These are phyloP conservation scores for Globisporangium paroecandrum DNA, from an alignment of 352 stramenopile genomes.

Conservation along the genomic window DNA sequence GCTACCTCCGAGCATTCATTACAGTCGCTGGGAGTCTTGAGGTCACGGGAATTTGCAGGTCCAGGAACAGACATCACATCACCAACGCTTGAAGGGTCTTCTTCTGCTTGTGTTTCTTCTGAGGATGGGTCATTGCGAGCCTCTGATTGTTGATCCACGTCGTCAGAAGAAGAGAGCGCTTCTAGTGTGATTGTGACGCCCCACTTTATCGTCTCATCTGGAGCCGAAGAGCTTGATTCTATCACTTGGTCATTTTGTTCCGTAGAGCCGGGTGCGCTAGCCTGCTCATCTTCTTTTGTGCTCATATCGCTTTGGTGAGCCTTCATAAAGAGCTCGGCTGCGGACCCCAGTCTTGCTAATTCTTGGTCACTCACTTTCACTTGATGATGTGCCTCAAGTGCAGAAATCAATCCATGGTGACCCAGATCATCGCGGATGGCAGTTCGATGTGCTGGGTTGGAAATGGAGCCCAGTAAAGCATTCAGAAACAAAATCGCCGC, in stretches of 20 bases:
- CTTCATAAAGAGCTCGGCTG: slow-evolving; percentile 9
- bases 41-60: background rate
- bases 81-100: background rate
- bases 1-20: background rate
- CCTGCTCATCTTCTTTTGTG: background rate
- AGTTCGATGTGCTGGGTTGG: slow-evolving; percentile 22
- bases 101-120: background rate
- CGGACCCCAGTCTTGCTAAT: background rate
- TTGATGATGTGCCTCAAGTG: slow-evolving; percentile 27
- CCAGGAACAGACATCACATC: background rate
- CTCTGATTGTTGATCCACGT: background rate
- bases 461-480: slow-evolving; percentile 31
- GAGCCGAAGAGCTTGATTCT: background rate
- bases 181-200: slow-evolving; percentile 10
- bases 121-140: too few species aligned
- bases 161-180: background rate
- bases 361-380: background rate
- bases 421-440: slow-evolving; percentile 46
- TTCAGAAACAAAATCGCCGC: slow-evolving; percentile 50
- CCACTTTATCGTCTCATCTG: background rate
- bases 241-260: background rate
- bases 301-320: background rate
- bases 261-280: background rate
- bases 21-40: background rate
- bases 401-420: slow-evolving; percentile 25